phyloP scores from a whole-genome alignment of 805 yeast species.

The Wickerhamomyces sydowiorum region DNA sequence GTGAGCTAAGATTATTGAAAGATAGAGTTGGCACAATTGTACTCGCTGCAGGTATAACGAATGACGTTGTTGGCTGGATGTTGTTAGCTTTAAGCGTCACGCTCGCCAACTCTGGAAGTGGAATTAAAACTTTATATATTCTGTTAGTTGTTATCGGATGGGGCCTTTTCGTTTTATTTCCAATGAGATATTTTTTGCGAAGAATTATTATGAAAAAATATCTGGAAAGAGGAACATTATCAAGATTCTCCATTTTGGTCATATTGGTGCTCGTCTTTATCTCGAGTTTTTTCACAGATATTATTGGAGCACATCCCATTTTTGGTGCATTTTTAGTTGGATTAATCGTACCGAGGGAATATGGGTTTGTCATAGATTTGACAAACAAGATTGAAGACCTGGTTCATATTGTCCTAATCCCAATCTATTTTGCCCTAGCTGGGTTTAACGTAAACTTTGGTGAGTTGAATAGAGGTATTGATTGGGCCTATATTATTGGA shows the following conservation, averaged over 20 bases:
- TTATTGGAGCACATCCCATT: constrained; percentile 81
- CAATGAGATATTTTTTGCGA: constrained; percentile 45
- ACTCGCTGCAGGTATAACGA: constrained; percentile 78
- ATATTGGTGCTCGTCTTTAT: constrained; percentile 52
- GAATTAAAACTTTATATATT: constrained; percentile 65
- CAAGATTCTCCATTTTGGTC: constrained; percentile 52
- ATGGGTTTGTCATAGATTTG: constrained; percentile 61
- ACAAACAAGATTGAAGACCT: constrained; percentile 76
- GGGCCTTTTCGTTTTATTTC: constrained; percentile 55
- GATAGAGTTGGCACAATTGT: constrained; percentile 70
- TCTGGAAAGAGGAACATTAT: constrained; percentile 53
- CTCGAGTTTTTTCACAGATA: constrained; percentile 75
- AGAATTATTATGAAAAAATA: constrained; percentile 43
- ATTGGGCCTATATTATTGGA: constrained; percentile 76
- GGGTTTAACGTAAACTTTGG: constrained; percentile 71
- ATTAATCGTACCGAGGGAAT: constrained; percentile 68
- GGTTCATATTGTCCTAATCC: constrained; percentile 65
- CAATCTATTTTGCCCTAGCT: constrained; percentile 74
- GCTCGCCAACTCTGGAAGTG: constrained; percentile 65
- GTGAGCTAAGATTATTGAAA: constrained; percentile 63
- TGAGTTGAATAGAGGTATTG: constrained; percentile 53
- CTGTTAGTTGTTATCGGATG: constrained; percentile 62
- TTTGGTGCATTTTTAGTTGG: constrained; percentile 84
- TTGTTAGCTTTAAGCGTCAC: constrained; percentile 71
- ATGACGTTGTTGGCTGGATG: constrained; percentile 80